A percentile compares a stretch with the other conserved stretches of the same genome.
Conservation (phyloP, 441 rosid species). For the Aquilaria agallochum region DNA sequence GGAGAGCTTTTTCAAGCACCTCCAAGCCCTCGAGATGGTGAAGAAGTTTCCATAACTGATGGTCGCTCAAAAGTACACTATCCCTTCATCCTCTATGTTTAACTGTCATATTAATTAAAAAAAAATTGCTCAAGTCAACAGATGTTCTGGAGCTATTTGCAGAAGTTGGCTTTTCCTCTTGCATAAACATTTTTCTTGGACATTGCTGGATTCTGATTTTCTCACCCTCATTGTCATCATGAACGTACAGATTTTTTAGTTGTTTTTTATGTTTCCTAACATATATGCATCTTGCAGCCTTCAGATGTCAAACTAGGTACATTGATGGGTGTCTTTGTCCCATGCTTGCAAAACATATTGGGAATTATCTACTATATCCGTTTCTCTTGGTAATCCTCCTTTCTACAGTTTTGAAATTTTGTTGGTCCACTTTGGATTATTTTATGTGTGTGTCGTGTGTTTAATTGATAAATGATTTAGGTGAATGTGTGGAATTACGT, state of each 20-base stretch:
- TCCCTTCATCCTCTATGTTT: conserved; percentile 2
- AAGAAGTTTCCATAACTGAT: conserved; percentile 47
- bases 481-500: too few species aligned
- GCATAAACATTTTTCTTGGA: too few species aligned
- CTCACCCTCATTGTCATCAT: too few species aligned
- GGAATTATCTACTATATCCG: conserved; percentile 99
- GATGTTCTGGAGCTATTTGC: too few species aligned
- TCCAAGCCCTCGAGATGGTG: conserved; percentile 88
- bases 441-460: too few species aligned
- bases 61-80: conserved; percentile 57
- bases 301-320: conserved; percentile 82
- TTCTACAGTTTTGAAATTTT: too few species aligned
- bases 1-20: conserved; percentile 77
- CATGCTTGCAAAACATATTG: conserved; percentile 96
- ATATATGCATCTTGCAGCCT: conserved; percentile 51
- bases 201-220: too few species aligned
- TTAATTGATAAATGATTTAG: too few species aligned
- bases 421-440: too few species aligned
- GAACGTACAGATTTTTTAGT: conserved; percentile 18
- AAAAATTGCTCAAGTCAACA: too few species aligned
- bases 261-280: conserved; percentile 21
- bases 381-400: conserved; percentile 72
- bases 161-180: too few species aligned
- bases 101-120: conserved; percentile 4
- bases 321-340: conserved; percentile 98